Base-by-base conservation (phyloP, 495 filamentous ascomycete species). In the Neurospora intermedia region DNA sequence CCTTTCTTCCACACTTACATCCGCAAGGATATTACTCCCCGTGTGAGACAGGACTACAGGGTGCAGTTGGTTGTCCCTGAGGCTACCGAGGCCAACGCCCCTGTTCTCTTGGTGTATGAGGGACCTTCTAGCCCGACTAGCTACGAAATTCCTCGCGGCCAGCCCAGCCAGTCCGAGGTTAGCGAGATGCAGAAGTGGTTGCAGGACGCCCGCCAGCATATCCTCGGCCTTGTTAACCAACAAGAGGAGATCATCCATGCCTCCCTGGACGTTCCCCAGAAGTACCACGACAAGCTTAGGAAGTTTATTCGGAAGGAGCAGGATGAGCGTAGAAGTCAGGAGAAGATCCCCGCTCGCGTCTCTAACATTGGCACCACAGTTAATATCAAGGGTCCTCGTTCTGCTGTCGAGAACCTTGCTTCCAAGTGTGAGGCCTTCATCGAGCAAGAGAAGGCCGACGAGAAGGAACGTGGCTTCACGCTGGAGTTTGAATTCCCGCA, bases 401-500 rank as follows among this genome's bases (percentile, higher is more conserved):
- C 85, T 38, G 85, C 86, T 71, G 94, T 97, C 16, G 88, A 91
- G 20, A 87, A 89, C 1, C 88, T 97, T 38, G 84, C 84, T 27
- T 83, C 86, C 6, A 94, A 92, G 81, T 87, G 96, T 69, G 79
- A 86, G 39, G 87, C 86, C 15, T 98, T 98, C 78, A 83, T 98
- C 43, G 90, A 90, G 62, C 88, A 94, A 74, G 93, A 96, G 80
- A 91, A 92, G 82, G 87, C 91, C 81, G 93, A 97, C 75, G 93
- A 97, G 77, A 89, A 93, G 74, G 94, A 97, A 82, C 90, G 94
- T 69, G 93, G 92, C 5, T 94, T 94, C 81, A 92, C 89, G 6
- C 85, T 90, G 54, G 89, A 88, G 46, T 98, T 97, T 74, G 93
- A 96, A 71, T 99, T 94, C 84, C 96, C 96, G 6, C 91, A 96